Conservation (phyloP, 441 rosid species). For the Jatropha podagrica region DNA sequence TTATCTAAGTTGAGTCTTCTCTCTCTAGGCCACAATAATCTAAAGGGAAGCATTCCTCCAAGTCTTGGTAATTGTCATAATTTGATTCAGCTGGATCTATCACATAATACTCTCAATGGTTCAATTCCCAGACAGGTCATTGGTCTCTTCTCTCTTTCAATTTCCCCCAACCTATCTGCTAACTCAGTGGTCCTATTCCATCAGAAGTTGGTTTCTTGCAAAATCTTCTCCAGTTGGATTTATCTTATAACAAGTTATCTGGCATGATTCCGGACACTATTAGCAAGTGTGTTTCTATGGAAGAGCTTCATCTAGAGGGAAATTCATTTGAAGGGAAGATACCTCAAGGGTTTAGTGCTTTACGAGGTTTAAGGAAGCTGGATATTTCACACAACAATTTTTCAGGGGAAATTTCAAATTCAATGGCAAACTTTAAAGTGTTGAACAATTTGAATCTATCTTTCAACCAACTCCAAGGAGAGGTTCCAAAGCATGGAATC, state of each 20-base stretch:
- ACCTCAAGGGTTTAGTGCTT: conserved; percentile 16
- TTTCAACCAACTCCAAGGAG: conserved; percentile 27
- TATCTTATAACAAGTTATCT: conserved; percentile 19
- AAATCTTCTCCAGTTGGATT: not conserved
- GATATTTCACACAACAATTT: conserved; percentile 35
- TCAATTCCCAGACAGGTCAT: conserved; percentile 14
- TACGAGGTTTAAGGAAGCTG: conserved; percentile 19
- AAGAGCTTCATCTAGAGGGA: conserved; percentile 14
- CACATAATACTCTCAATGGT: conserved; percentile 15
- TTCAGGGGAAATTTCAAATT: conserved; percentile 28
- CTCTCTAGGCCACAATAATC: conserved; percentile 1
- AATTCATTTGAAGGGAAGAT: conserved; percentile 31
- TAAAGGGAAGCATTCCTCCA: conserved; percentile 22
- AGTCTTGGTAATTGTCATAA: conserved; percentile 13
- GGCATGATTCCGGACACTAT: conserved; percentile 29
- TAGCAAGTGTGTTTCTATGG: conserved; percentile 22
- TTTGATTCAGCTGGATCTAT: not conserved
- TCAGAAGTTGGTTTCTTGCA: conserved; percentile 11
- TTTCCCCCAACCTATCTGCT: not conserved
- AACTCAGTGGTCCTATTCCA: conserved; percentile 28
- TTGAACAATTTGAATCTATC: conserved; percentile 22
- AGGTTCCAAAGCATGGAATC: conserved; percentile 26
- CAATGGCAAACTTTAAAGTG: not conserved
- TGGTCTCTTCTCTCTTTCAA: not conserved
- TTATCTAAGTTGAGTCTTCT: not conserved